phyloP scores from a whole-genome alignment of 2,329 filamentous ascomycete genomes.

The Periconia digitata region DNA sequence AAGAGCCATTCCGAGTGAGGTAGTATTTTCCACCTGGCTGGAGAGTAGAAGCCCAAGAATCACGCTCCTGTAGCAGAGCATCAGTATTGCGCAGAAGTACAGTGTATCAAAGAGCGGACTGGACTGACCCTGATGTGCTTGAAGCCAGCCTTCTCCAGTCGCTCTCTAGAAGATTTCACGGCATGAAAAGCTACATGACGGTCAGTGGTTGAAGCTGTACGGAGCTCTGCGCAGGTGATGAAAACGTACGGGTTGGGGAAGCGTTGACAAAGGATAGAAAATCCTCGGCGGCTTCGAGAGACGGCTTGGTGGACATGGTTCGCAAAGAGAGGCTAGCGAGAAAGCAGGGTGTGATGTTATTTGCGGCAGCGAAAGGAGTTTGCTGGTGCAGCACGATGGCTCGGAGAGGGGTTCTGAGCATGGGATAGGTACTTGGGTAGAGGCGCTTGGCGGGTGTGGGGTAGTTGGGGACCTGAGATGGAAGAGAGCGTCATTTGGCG shows the following conservation, averaged over 20 bases:
- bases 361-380: conserved; percentile 7
- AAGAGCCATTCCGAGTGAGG: conserved; percentile 89
- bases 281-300: conserved; percentile 64
- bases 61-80: conserved; percentile 64
- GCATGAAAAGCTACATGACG: conserved; percentile 84
- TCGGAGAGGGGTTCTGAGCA: conserved; percentile 13
- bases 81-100: background rate
- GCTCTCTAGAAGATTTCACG: conserved; percentile 74
- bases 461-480: conserved; percentile 4
- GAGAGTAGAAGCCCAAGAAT: conserved; percentile 80
- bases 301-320: conserved; percentile 43
- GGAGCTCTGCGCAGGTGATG: background rate
- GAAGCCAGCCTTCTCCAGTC: conserved; percentile 83
- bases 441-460: conserved; percentile 11
- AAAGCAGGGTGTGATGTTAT: conserved; percentile 11
- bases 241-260: conserved; percentile 79
- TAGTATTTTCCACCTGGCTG: conserved; percentile 93
- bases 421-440: conserved; percentile 6
- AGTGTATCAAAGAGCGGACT: conserved; percentile 3
- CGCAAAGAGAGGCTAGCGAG: conserved; percentile 20
- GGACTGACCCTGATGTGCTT: conserved; percentile 68
- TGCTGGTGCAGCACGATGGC: conserved; percentile 16
- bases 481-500: too few species aligned
- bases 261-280: conserved; percentile 93
- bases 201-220: conserved; percentile 12